These are phyloP conservation scores for Porphyra umbilicalis DNA, from an alignment of 31 red algal species.

Conservation along the genomic window DNA sequence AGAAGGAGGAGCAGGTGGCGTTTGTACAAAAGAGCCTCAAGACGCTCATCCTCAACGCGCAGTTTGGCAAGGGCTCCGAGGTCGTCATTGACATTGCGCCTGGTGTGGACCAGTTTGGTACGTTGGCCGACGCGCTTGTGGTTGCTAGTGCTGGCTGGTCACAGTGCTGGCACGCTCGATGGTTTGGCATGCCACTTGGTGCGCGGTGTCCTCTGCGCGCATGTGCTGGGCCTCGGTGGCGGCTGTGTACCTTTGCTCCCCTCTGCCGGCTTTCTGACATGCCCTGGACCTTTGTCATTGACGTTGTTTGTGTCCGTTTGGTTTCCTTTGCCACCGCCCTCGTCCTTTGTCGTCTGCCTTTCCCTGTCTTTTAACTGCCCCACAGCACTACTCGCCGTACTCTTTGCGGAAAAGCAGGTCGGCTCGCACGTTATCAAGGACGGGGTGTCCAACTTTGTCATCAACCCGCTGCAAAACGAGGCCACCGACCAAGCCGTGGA, in stretches of 20 bases:
- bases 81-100: constrained; percentile 73
- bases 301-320: neutral
- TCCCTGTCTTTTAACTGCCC: neutral
- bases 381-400: constrained; percentile 12
- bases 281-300: neutral
- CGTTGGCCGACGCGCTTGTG: neutral
- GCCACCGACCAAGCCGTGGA: constrained; percentile 46
- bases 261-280: neutral
- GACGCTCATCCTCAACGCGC: constrained; percentile 50
- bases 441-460: constrained; percentile 52
- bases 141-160: neutral
- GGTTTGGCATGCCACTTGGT: no score
- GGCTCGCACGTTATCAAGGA: constrained; percentile 63
- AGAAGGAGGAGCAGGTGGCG: constrained; percentile 60
- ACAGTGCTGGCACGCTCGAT: no score
- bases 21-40: constrained; percentile 65
- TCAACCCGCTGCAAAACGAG: constrained; percentile 32
- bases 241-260: neutral
- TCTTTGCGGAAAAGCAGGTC: constrained; percentile 54
- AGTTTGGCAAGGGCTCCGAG: constrained; percentile 54
- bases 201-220: no score
- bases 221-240: neutral
- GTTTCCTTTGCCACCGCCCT: neutral
- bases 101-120: constrained; percentile 27
- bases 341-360: neutral